Percentiles rank a stretch among this genome's conserved stretches.
These are phyloP conservation scores for Daedaleopsis sinensis DNA, from an alignment of 768 basidiomycete genomes.

Conservation along the genomic window DNA sequence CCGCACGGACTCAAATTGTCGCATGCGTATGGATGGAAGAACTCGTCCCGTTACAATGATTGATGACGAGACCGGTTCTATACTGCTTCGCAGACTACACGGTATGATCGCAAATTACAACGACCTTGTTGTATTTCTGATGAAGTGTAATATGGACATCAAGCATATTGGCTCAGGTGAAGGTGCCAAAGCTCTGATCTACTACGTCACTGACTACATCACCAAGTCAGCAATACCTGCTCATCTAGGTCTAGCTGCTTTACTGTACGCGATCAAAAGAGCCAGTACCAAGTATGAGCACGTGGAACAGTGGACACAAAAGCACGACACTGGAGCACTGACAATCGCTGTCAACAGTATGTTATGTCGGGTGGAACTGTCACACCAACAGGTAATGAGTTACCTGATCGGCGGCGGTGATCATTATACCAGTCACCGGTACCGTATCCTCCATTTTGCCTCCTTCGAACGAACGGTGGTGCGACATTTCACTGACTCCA, in stretches of 20 bases:
- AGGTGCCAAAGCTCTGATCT: conserved; percentile 36
- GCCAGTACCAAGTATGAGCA: neutral
- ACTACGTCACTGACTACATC: conserved; percentile 43
- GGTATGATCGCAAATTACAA: conserved; percentile 7
- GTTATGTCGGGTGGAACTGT: conserved; percentile 30
- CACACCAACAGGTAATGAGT: conserved; percentile 34
- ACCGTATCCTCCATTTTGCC: too few relatives aligned
- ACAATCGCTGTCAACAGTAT: conserved; percentile 21
- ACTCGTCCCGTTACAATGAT: neutral
- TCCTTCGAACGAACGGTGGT: too few relatives aligned
- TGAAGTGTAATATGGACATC: conserved; percentile 33
- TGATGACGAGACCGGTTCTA: conserved; percentile 3
- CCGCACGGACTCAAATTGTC: conserved; percentile 5
- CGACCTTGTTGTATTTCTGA: conserved; percentile 13
- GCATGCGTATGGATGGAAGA: conserved; percentile 15
- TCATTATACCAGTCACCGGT: conserved; percentile 25
- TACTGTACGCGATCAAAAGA: neutral
- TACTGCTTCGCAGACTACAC: conserved; percentile 15
- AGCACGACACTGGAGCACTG: too few relatives aligned
- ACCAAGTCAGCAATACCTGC: conserved; percentile 33
- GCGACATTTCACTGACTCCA: too few relatives aligned
- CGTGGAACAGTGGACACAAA: neutral
- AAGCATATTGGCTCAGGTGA: conserved; percentile 38
- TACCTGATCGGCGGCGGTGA: conserved; percentile 30
- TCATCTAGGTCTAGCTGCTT: conserved; percentile 21